Base-by-base conservation (phyloP, 148 eudicot genomes). In the Cornus controversa region DNA sequence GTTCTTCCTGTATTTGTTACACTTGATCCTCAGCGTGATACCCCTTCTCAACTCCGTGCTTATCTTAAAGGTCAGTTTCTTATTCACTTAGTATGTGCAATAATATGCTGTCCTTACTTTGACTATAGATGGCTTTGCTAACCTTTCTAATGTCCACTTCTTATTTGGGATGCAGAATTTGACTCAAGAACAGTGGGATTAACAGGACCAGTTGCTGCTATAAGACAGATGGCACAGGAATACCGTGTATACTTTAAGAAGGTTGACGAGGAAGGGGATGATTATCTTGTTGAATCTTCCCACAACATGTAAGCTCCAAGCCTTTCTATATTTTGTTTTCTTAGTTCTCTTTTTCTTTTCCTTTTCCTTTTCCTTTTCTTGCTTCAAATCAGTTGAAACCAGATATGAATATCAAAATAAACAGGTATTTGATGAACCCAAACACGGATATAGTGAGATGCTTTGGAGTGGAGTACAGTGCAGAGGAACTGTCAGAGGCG, bases 11-110 rank as follows among this genome's bases (percentile, higher is more conserved):
- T 90, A 72, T 93, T 91, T 82, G 98, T 96, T 72, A 89, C 98
- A 37, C 57, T 90, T 75, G 99, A 96, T 85, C 99, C 99, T 73
- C 99, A 93, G 72, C 93, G 99, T 74, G 99, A 96, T 81, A 84
- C 84, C 15, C 94, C 97, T 69, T 71, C 88, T 22, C 99, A 96
- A 10, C 89, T 93, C 37, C 86, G 88, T 78, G 94, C 95, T 73
- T 96, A 96, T 90, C 93, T 96, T 69, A 79, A 77, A 80, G 99
- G 99, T 89, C 75, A 75, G 77, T 75, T 79, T 75, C 60, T 58
- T n/a, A 66, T 80, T 36, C 63, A 7, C 29, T 31, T 10, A 70
- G 15, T 75, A 1, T 58, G 16, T 68, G 26, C 15, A 27, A 31
- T 22, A 25, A 0, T 18, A 15, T 42, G 26, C 18, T 20, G 1